Percentiles rank a stretch among this genome's conserved stretches.
These are phyloP conservation scores for Fragaria vesca DNA, from an alignment of 306 rosid genomes.

Conservation along the genomic window DNA sequence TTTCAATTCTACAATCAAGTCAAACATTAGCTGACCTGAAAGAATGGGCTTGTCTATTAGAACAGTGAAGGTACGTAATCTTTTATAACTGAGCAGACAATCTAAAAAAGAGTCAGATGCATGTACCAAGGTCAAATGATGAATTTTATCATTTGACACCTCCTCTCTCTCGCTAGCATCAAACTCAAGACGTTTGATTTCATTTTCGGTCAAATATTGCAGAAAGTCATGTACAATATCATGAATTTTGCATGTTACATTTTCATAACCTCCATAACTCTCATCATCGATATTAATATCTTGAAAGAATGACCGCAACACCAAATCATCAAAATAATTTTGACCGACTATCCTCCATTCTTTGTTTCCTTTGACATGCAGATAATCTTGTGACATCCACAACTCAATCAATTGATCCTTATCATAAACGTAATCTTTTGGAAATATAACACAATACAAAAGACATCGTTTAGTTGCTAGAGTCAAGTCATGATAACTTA, in stretches of 20 bases:
- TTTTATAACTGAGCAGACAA: neutral
- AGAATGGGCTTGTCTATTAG: too few species aligned
- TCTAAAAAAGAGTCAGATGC: fast-evolving
- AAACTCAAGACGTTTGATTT: too few species aligned
- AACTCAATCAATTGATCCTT: neutral
- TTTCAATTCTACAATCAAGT: neutral
- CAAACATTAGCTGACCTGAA: neutral
- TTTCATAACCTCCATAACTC: too few species aligned
- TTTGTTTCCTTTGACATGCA: fast-evolving
- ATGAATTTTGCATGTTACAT: neutral
- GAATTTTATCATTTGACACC: neutral
- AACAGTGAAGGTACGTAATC: neutral
- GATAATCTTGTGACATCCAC: neutral
- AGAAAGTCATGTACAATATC: neutral
- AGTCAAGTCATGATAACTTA: neutral
- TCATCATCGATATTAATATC: neutral
- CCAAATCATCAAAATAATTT: neutral
- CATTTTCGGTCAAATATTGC: neutral
- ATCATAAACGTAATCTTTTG: neutral
- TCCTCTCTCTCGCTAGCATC: neutral
- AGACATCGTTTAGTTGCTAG: neutral
- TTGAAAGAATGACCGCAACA: neutral
- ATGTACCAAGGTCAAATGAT: neutral
- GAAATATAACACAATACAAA: neutral
- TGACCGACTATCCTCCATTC: neutral